A percentile compares a stretch with the other conserved stretches of the same genome.
Evolutionary conservation across 345 rosid genomes (phyloP).

Genomic region (Aethionema arabicum): DNA sequence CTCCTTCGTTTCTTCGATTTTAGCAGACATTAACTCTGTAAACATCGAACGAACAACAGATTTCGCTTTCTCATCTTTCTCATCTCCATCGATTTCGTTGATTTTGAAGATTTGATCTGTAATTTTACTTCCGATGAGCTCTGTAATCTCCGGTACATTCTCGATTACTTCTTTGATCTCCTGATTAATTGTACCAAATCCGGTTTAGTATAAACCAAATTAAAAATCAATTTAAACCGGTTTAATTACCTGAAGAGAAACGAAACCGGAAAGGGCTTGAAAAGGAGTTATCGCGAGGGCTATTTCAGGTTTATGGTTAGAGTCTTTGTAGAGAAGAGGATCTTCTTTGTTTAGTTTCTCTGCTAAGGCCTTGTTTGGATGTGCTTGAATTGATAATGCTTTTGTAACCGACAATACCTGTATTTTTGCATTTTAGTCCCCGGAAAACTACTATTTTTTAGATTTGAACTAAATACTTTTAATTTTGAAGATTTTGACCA

Average conservation of each 20-base stretch:
- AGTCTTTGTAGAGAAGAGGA: conserved; percentile 72
- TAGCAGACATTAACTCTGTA: conserved; percentile 74
- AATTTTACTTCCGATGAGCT: conserved; percentile 60
- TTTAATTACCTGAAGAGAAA: conserved; percentile 57
- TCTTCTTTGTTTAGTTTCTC: conserved; percentile 59
- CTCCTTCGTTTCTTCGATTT: conserved; percentile 50
- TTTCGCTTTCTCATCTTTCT: conserved; percentile 51
- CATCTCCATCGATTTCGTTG: conserved; percentile 42
- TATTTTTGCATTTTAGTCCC: not conserved
- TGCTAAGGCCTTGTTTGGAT: conserved; percentile 86
- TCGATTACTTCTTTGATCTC: conserved; percentile 74
- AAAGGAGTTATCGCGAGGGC: conserved; percentile 90
- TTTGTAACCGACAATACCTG: conserved; percentile 89
- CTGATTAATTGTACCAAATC: conserved; percentile 39
- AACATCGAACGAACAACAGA: conserved; percentile 57
- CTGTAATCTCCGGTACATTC: conserved; percentile 74
- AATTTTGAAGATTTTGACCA: not conserved
- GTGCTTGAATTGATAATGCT: conserved; percentile 97
- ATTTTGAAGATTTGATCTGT: conserved; percentile 46
- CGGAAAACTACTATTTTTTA: not conserved
- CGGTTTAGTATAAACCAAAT: conserved; percentile 16
- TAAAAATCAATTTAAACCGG: not conserved
- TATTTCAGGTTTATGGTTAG: conserved; percentile 96
- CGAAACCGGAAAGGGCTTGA: conserved; percentile 90
- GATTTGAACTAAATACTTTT: not conserved